Conservation (phyloP, 768 basidiomycete genomes). For the Kwoniella dendrophila region DNA sequence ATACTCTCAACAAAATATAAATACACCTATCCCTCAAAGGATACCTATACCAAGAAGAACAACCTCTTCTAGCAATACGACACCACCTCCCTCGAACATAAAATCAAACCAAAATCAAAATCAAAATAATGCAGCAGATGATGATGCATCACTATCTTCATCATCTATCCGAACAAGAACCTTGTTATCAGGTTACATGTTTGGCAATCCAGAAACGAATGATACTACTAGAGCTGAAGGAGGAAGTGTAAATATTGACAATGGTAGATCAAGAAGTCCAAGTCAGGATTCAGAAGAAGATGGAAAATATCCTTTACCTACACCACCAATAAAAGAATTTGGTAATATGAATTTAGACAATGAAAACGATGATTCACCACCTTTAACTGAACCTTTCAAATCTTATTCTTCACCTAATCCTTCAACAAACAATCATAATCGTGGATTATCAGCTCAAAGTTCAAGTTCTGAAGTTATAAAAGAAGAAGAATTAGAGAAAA, state of each 20-base stretch:
- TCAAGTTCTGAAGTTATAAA: background rate
- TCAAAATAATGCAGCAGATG: background rate
- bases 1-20: background rate
- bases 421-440: background rate
- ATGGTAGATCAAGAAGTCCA: background rate
- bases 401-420: slow-evolving; percentile 23
- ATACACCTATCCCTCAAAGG: slow-evolving; percentile 12
- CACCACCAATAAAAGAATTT: slow-evolving; percentile 13
- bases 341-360: too few species aligned
- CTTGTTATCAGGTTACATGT: slow-evolving; percentile 51
- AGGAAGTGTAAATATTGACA: background rate
- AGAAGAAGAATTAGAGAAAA: background rate
- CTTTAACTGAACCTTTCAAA: slow-evolving; percentile 31
- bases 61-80: too few species aligned
- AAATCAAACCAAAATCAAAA: background rate
- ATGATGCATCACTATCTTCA: slow-evolving; percentile 39
- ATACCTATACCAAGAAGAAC: slow-evolving; percentile 3
- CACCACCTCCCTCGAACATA: background rate
- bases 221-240: background rate
- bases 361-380: slow-evolving; percentile 31
- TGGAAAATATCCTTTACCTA: slow-evolving; percentile 16
- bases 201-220: slow-evolving; percentile 40
- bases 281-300: slow-evolving; percentile 16
- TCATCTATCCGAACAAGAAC: slow-evolving; percentile 40
- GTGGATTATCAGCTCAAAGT: background rate